Base-by-base conservation (phyloP, 352 stramenopile genomes). In the Phytophthora pisi region DNA sequence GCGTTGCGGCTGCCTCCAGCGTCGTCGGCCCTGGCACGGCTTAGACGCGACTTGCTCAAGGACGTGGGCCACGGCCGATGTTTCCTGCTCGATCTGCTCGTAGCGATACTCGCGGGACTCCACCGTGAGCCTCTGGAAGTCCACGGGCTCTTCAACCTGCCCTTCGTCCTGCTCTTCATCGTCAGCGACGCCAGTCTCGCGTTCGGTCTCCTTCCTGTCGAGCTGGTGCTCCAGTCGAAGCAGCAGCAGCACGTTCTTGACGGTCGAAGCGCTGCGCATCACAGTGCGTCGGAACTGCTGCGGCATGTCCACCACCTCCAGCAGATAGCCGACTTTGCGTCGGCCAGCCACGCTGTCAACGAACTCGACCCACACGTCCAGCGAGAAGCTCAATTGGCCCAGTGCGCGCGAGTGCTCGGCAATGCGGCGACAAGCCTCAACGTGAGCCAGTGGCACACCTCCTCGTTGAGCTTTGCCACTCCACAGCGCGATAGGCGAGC, bases 61-160 rank as follows among this genome's bases (percentile, higher is more conserved):
- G 9, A 65, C 66, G 3, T 56, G 57, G 11, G 75, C 77, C n/a
- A 95, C 73, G 6, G 64, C 64, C 6, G 75, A 46, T 1, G 79
- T 84, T 67, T 95, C 83, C 30, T 68, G 67, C 38, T 84, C 74
- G 23, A 95, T 92, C 10, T 77, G 80, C 1, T 81, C 69, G 62
- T 95, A 95, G 13, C 82, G 66, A 49, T 88, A 92, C 64, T 88
- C 77, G 0, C 84, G 78, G 1, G 86, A 86, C 51, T 92, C 84
- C 24, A 87, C 73, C 4, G 70, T 45, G 1, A 92, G 68, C 34
- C 78, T 78, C 45, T 79, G 77, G 43, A 89, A 86, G n/a, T 77
- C 69, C 11, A 77, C 51, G 13, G 51, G 5, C 15, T 65, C 57
- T 3, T 68, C 38, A 1, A 31, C 2, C 40, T 61, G 34, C 4